These are phyloP conservation scores for Trifolium subterraneum DNA, from an alignment of 306 rosid genomes.

Conservation along the genomic window DNA sequence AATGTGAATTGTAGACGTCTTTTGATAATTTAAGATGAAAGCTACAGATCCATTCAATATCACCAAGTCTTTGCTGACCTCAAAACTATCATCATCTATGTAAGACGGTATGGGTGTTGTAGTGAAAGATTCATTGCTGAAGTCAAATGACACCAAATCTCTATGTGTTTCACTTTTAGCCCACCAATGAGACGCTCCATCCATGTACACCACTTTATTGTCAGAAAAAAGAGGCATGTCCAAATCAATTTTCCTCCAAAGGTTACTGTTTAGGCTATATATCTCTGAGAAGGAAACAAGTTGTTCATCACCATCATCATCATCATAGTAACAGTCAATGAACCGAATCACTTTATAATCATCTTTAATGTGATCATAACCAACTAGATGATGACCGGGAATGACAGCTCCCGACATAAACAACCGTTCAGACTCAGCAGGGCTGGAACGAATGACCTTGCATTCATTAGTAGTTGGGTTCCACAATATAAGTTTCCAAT, in stretches of 20 bases:
- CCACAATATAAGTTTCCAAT: neutral
- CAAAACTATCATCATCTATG: neutral
- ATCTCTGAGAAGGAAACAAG: neutral
- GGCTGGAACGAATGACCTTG: neutral
- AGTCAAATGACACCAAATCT: neutral
- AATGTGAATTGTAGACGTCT: neutral
- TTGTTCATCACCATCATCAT: too few species aligned
- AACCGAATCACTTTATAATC: neutral
- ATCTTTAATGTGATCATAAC: neutral
- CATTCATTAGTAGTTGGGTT: neutral
- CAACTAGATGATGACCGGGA: neutral
- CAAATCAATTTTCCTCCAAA: neutral
- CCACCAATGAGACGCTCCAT: neutral
- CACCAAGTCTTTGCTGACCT: neutral
- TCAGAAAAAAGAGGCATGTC: neutral
- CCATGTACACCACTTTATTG: neutral
- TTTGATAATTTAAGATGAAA: neutral
- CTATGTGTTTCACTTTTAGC: too few species aligned
- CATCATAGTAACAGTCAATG: too few species aligned
- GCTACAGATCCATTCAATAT: neutral
- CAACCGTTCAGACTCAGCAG: neutral
- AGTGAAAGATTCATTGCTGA: neutral
- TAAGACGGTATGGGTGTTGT: neutral
- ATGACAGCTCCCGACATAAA: rapidly evolving
- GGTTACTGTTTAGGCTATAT: neutral